A percentile compares a stretch with the other conserved stretches of the same genome.
Conservation (phyloP, 805 yeast species). For the Barnettozyma pratensis region DNA sequence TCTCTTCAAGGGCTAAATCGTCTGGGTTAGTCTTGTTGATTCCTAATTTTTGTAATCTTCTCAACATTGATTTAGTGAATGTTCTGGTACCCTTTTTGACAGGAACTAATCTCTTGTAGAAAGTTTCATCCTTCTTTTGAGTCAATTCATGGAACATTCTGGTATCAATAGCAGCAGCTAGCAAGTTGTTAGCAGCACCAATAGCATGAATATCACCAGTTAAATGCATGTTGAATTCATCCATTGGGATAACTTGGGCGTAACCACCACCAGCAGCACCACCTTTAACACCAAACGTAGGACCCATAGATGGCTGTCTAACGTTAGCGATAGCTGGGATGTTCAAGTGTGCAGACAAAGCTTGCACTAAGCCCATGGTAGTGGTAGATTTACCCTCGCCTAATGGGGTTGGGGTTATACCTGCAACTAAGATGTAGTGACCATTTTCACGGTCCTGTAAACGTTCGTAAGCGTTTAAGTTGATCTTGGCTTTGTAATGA, state of each 20-base stretch:
- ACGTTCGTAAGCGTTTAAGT: slow-evolving; percentile 64
- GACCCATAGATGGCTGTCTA: slow-evolving; percentile 98
- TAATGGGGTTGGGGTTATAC: slow-evolving; percentile 96
- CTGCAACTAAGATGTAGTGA: slow-evolving; percentile 87
- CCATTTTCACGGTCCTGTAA: slow-evolving; percentile 63
- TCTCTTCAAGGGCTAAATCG: slow-evolving; percentile 72
- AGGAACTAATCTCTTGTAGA: slow-evolving; percentile 84
- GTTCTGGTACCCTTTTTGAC: slow-evolving; percentile 72
- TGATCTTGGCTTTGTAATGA: slow-evolving; percentile 83
- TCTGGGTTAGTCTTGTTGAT: slow-evolving; percentile 76
- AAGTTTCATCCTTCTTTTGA: slow-evolving; percentile 66
- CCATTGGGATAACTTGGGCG: slow-evolving; percentile 98
- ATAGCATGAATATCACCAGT: slow-evolving; percentile 98
- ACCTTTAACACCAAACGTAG: slow-evolving; percentile 97
- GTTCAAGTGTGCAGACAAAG: slow-evolving; percentile 84
- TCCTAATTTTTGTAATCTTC: slow-evolving; percentile 76
- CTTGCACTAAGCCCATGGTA: slow-evolving; percentile 94
- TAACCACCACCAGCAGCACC: slow-evolving; percentile 99
- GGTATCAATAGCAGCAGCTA: slow-evolving; percentile 96
- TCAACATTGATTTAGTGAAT: slow-evolving; percentile 75
- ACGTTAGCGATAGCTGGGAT: slow-evolving; percentile 88
- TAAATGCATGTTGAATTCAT: slow-evolving; percentile 94
- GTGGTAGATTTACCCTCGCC: slow-evolving; percentile 99
- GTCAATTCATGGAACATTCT: slow-evolving; percentile 94
- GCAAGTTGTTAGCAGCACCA: slow-evolving; percentile 84